Evolutionary conservation across 306 rosid genomes (phyloP).

Genomic region (Pueraria montana): DNA sequence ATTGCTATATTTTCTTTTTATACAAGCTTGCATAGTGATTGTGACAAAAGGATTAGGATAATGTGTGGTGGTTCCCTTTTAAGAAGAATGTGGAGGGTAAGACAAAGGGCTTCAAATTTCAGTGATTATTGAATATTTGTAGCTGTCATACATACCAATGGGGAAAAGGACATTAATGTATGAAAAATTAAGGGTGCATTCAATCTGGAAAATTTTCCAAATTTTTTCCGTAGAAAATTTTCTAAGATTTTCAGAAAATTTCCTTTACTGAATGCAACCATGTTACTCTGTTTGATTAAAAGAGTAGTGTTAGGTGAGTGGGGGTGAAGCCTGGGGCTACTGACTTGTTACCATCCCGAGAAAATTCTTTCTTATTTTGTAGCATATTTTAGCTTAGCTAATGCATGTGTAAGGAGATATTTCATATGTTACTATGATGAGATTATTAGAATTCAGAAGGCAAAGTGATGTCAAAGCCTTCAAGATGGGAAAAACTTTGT

Average conservation of each 20-base stretch:
- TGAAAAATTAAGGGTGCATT: slow-evolving; percentile 1
- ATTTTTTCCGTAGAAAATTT: not conserved
- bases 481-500: too few species aligned
- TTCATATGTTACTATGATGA: too few species aligned
- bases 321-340: too few species aligned
- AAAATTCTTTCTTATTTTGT: too few species aligned
- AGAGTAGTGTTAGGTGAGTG: too few species aligned
- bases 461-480: too few species aligned
- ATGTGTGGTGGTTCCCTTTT: too few species aligned
- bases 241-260: not conserved
- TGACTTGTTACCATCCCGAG: too few species aligned
- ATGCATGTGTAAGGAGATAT: too few species aligned
- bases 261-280: not conserved
- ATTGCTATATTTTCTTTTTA: not conserved
- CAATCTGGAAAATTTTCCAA: not conserved
- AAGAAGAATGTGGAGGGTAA: not conserved
- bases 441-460: too few species aligned
- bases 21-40: not conserved
- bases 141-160: not conserved
- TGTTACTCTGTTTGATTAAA: not conserved
- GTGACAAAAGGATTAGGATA: not conserved
- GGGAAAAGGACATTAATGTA: not conserved
- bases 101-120: not conserved
- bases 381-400: too few species aligned
- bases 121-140: not conserved